These are phyloP conservation scores for Fusarium globosum DNA, from an alignment of 2,329 filamentous ascomycete species.

Conservation along the genomic window DNA sequence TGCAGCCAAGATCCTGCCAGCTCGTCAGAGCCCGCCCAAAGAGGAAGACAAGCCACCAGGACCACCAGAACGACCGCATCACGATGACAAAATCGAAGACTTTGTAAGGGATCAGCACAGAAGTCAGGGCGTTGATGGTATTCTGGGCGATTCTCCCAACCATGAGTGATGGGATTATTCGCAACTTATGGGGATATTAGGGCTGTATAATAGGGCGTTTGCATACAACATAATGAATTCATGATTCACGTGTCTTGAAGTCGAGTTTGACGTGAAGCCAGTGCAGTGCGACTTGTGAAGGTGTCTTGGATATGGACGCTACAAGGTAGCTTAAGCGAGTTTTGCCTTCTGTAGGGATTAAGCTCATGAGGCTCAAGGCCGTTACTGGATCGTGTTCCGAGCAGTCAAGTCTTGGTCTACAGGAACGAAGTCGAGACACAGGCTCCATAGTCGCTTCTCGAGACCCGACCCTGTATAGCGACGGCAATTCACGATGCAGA, in stretches of 20 bases:
- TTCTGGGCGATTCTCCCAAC: slow-evolving; percentile 31
- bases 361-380: no score
- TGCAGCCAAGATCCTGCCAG: slow-evolving; percentile 55
- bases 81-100: slow-evolving; percentile 63
- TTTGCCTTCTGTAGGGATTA: no score
- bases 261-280: neutral
- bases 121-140: slow-evolving; percentile 53
- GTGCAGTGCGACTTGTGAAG: neutral
- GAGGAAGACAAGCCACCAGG: slow-evolving; percentile 42
- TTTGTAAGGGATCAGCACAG: slow-evolving; percentile 65
- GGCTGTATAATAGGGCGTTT: slow-evolving; percentile 7
- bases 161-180: slow-evolving; percentile 19
- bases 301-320: neutral
- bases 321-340: neutral
- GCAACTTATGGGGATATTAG: neutral
- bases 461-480: rapidly evolving
- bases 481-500: neutral
- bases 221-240: slow-evolving; percentile 11
- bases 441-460: no score
- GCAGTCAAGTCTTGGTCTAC: no score
- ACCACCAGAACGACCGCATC: slow-evolving; percentile 57
- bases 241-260: slow-evolving; percentile 4
- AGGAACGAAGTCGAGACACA: neutral
- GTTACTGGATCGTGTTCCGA: no score
- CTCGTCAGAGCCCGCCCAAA: slow-evolving; percentile 44